Evolutionary conservation across 2,329 filamentous ascomycete genomes (phyloP).

Genomic region (Botrytis porri): DNA sequence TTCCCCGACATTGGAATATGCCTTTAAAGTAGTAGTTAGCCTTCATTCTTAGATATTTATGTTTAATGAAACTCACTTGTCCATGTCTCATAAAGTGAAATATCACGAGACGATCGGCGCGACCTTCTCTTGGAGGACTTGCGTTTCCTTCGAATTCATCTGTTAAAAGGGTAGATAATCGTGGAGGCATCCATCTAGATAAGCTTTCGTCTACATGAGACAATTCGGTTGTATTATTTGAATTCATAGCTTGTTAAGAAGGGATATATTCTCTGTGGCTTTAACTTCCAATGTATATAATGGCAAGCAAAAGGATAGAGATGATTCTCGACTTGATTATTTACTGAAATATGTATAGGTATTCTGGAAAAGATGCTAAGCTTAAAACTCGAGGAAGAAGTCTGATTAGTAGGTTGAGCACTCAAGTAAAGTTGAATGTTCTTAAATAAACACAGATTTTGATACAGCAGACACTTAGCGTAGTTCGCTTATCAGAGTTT

Average conservation of each 20-base stretch:
- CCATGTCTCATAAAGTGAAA: neutral
- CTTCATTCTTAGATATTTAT: accelerated
- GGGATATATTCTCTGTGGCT: neutral
- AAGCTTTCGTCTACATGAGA: neutral
- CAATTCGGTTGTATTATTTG: neutral
- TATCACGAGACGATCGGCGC: neutral
- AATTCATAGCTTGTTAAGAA: neutral
- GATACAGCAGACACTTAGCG: neutral
- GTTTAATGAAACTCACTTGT: neutral
- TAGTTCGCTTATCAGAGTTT: neutral
- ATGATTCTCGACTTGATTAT: neutral
- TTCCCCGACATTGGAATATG: neutral
- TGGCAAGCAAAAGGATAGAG: neutral
- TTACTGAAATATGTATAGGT: neutral
- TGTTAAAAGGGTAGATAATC: neutral
- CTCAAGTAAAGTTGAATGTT: neutral
- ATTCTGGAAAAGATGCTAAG: neutral
- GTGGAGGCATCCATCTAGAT: neutral
- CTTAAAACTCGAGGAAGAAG: neutral
- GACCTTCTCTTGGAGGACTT: neutral
- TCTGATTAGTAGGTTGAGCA: accelerated
- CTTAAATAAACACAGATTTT: neutral
- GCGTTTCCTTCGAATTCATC: neutral
- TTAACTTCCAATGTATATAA: neutral
- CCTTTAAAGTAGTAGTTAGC: neutral